These are phyloP conservation scores for Diaporthe capsici DNA, from an alignment of 2,329 filamentous ascomycete genomes.

Conservation along the genomic window DNA sequence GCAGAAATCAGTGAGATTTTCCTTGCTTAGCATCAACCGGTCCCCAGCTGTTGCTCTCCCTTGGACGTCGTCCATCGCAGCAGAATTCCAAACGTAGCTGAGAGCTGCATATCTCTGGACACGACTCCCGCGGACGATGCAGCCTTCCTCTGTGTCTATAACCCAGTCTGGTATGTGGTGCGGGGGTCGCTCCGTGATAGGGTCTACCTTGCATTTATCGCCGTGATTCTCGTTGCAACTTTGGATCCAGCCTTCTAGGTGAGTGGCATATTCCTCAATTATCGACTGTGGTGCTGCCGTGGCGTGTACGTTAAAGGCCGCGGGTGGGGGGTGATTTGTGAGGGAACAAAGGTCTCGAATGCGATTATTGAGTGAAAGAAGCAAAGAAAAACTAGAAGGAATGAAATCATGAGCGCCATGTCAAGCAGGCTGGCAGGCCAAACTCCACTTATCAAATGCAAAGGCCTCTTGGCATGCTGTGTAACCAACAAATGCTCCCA, in stretches of 20 bases:
- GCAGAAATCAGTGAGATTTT: not conserved
- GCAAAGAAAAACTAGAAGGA: not conserved
- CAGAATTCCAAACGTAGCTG: constrained; percentile 4
- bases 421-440: too few species aligned
- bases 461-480: too few species aligned
- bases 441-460: too few species aligned
- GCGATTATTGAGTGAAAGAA: not conserved
- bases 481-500: too few species aligned
- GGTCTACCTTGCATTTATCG: not conserved
- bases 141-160: not conserved
- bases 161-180: constrained; percentile 26
- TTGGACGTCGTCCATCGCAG: too few species aligned
- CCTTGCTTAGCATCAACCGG: not conserved
- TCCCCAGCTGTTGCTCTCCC: not conserved
- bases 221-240: not conserved
- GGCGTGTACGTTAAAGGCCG: not conserved
- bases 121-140: constrained; percentile 6
- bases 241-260: constrained; percentile 6
- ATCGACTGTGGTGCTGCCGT: not conserved
- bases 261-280: not conserved
- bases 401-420: not conserved
- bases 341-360: not conserved
- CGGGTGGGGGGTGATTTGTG: not conserved
- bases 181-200: not conserved
- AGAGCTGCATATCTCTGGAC: constrained; percentile 13